Evolutionary conservation across 805 yeast genomes (phyloP).

Genomic region (Ogataea paradorogensis): DNA sequence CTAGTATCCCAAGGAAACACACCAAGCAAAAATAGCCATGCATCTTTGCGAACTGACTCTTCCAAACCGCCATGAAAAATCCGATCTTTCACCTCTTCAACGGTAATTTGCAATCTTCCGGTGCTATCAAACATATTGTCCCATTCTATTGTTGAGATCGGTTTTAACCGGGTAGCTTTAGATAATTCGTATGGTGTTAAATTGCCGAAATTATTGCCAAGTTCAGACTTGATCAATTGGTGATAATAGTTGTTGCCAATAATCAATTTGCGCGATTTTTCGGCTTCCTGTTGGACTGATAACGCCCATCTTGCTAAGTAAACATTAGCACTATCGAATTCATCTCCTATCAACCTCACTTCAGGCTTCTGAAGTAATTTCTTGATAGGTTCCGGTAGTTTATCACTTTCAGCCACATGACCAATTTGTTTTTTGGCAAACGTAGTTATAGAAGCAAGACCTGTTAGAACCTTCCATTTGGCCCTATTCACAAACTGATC

Average conservation of each 20-base stretch:
- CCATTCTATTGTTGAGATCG: slow-evolving; percentile 77
- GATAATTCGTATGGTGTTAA: slow-evolving; percentile 59
- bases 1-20: slow-evolving; percentile 91
- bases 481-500: slow-evolving; percentile 58
- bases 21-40: slow-evolving; percentile 82
- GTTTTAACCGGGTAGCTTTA: slow-evolving; percentile 61
- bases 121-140: slow-evolving; percentile 71
- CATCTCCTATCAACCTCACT: slow-evolving; percentile 77
- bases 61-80: slow-evolving; percentile 88
- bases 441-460: slow-evolving; percentile 74
- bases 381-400: slow-evolving; percentile 53
- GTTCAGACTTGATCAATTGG: slow-evolving; percentile 52
- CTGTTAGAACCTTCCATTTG: slow-evolving; percentile 83
- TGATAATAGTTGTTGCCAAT: slow-evolving; percentile 59
- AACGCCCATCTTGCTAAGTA: slow-evolving; percentile 97
- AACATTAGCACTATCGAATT: slow-evolving; percentile 88
- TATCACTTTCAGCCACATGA: slow-evolving; percentile 44
- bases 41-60: slow-evolving; percentile 59
- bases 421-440: slow-evolving; percentile 64
- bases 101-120: slow-evolving; percentile 74
- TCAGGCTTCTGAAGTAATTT: slow-evolving; percentile 71
- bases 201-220: slow-evolving; percentile 51
- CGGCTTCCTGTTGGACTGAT: slow-evolving; percentile 89
- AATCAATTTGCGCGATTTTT: slow-evolving; percentile 49
- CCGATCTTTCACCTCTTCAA: slow-evolving; percentile 72